phyloP scores from a whole-genome alignment of 495 filamentous ascomycete genomes.

The Talaromyces stipitatus region DNA sequence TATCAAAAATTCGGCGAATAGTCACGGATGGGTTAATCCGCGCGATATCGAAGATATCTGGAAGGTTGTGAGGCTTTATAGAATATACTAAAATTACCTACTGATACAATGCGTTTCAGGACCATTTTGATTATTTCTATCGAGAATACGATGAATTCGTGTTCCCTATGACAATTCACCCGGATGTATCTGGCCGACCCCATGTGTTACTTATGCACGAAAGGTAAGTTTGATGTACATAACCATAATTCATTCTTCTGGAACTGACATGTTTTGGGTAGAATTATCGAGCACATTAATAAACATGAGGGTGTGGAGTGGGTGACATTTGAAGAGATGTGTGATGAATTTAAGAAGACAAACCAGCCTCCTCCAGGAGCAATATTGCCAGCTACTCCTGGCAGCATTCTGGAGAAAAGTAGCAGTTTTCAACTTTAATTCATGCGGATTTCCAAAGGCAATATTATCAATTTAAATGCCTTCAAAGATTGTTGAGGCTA shows the following conservation, averaged over 20 bases:
- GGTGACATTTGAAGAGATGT: slow-evolving; percentile 65
- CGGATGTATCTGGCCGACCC: slow-evolving; percentile 58
- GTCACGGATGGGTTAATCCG: slow-evolving; percentile 55
- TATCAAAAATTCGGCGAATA: slow-evolving; percentile 52
- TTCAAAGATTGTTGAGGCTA: too few species aligned
- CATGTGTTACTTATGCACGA: slow-evolving; percentile 64
- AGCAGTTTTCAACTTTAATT: too few species aligned
- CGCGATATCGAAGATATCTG: slow-evolving; percentile 51
- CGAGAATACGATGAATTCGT: slow-evolving; percentile 62
- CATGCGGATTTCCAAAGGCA: too few species aligned
- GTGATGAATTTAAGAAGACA: slow-evolving; percentile 61
- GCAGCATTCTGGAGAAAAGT: too few species aligned
- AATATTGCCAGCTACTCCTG: slow-evolving; percentile 64
- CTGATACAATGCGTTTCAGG: slow-evolving; percentile 15
- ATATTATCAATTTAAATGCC: too few species aligned
- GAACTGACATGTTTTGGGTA: slow-evolving; percentile 6
- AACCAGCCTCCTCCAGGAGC: slow-evolving; percentile 59
- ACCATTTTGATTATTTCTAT: slow-evolving; percentile 67
- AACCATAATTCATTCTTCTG: not conserved
- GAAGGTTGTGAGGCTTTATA: too few species aligned
- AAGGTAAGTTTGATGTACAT: slow-evolving; percentile 14
- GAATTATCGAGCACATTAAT: slow-evolving; percentile 66
- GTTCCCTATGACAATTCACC: slow-evolving; percentile 65
- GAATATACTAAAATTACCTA: not conserved
- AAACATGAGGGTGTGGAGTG: slow-evolving; percentile 68